Percentiles rank a stretch among this genome's conserved stretches.
phyloP scores from a whole-genome alignment of 2,329 filamentous ascomycete genomes.

The Xylaria sp. region DNA sequence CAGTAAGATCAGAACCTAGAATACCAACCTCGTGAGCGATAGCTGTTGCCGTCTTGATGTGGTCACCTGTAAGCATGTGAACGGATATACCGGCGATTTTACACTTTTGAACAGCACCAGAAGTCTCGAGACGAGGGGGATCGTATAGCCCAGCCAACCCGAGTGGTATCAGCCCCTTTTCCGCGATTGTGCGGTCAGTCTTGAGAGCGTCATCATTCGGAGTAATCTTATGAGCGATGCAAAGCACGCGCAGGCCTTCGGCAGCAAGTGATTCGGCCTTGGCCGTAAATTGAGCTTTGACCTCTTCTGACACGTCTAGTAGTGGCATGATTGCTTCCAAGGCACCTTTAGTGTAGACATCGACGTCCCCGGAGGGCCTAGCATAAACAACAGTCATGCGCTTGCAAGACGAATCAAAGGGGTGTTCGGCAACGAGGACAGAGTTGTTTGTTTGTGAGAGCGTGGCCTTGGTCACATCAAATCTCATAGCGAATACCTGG shows the following conservation, averaged over 20 bases:
- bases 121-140: conserved; percentile 71
- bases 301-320: conserved; percentile 53
- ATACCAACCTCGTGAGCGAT: conserved; percentile 72
- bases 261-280: conserved; percentile 63
- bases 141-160: conserved; percentile 76
- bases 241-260: conserved; percentile 71
- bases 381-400: conserved; percentile 75
- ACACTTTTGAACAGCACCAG: conserved; percentile 63
- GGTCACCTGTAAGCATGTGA: conserved; percentile 74
- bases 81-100: conserved; percentile 67
- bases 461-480: conserved; percentile 57
- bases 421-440: conserved; percentile 66
- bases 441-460: conserved; percentile 47
- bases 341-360: conserved; percentile 64
- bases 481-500: conserved; percentile 74
- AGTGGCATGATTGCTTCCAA: conserved; percentile 62
- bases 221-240: conserved; percentile 62
- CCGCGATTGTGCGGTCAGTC: conserved; percentile 58
- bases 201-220: conserved; percentile 44
- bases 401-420: conserved; percentile 76
- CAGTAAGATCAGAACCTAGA: conserved; percentile 46
- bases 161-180: conserved; percentile 65
- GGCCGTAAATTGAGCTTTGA: conserved; percentile 53
- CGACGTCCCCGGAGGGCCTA: conserved; percentile 43
- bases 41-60: conserved; percentile 69